Evolutionary conservation across 1,284 basidiomycete genomes (phyloP), one percentile per base, ranked within the genome.

Genomic region (Irpex lacteus): DNA sequence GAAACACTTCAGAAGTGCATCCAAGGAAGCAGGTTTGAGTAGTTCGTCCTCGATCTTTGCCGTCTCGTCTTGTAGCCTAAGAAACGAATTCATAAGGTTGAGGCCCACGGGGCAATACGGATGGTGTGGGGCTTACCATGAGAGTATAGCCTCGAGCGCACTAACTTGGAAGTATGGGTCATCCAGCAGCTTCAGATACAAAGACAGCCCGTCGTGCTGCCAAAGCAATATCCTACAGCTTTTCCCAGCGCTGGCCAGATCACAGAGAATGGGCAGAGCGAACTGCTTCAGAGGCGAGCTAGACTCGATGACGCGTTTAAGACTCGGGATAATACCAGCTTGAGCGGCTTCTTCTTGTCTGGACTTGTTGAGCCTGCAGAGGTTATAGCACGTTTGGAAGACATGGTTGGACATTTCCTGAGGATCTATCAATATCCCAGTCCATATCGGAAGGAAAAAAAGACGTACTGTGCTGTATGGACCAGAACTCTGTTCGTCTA

Each of bases 91-190:
- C n/a, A 34, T 18, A 49, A 32, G 1, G 21, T 13, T 62, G 21
- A 66, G 57, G 55, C 60, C 47, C 11, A 53, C 13, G 15, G 55
- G n/a, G 18, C 1, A 1, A 34, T 34, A 34, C 32, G 32, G 11
- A 15, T 13, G 11, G 40, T 32, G 4, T 18, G 7, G 50, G 5
- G 68, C 86, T 67, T 66, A 93, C 97, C 97, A 98, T 3, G 93
- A 91, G 6, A 96, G 78, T 38, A 98, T 88, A 4, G 95, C 89
- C 74, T 99, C 97, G 62, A 98, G 77, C 9, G 96, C 94, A 70
- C 91, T 94, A 66, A 96, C 92, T 74, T 96, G 94, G 88, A 98
- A 99, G 79, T 98, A 98, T 0, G 95, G 92, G 73, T 99, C 96
- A 49, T 90, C 87, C 54, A 98, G 80, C 37, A 99, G 82, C 67